Percentiles rank a stretch among this genome's conserved stretches.
Conservation (phyloP, 768 basidiomycete genomes). For the Russula ochroleuca region DNA sequence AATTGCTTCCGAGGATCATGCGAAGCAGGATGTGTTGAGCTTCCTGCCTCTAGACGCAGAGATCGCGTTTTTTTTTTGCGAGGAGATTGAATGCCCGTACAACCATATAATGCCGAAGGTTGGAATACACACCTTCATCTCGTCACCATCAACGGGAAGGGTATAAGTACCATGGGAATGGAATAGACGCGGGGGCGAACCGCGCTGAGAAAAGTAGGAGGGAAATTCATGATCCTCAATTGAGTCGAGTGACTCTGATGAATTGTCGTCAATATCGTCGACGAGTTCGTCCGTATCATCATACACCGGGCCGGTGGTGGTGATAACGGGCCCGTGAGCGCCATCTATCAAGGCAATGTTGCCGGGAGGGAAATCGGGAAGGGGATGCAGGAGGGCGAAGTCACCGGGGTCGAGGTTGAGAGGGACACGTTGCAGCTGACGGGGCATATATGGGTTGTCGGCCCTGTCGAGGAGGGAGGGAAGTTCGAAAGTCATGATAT, state of each 20-base stretch:
- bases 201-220: slow-evolving; percentile 51
- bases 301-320: not conserved
- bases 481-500: slow-evolving; percentile 8
- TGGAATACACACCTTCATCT: slow-evolving; percentile 54
- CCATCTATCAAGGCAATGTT: not conserved
- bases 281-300: not conserved
- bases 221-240: slow-evolving; percentile 54
- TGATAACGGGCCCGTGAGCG: not conserved
- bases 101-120: not conserved
- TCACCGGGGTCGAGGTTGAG: slow-evolving; percentile 6
- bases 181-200: slow-evolving; percentile 52
- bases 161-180: slow-evolving; percentile 64
- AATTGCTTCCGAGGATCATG: slow-evolving; percentile 51
- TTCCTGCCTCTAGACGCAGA: slow-evolving; percentile 12
- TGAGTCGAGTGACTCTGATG: slow-evolving; percentile 42
- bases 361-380: not conserved
- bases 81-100: not conserved
- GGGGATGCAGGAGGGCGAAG: not conserved
- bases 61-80: not conserved
- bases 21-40: slow-evolving; percentile 29
- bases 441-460: slow-evolving; percentile 24
- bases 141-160: slow-evolving; percentile 65
- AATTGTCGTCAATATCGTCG: slow-evolving; percentile 40
- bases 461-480: slow-evolving; percentile 4
- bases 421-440: not conserved